phyloP scores from a whole-genome alignment of 805 yeast species.

The Sugiyamaella floridensis region DNA sequence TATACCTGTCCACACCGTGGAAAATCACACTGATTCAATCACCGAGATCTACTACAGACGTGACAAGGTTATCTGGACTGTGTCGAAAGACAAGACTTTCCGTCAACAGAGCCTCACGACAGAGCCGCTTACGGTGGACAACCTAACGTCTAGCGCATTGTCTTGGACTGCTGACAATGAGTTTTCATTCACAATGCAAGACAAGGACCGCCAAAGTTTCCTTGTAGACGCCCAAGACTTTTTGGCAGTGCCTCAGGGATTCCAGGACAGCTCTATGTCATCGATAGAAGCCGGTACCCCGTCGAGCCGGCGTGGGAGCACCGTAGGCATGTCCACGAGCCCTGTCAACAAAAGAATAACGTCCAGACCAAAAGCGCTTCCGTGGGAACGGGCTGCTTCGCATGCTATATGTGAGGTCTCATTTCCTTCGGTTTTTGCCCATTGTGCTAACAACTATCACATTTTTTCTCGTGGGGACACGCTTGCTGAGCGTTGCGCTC shows the following conservation, averaged over 20 bases:
- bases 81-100: conserved; percentile 45
- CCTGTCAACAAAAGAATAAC: not conserved
- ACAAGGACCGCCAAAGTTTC: conserved; percentile 14
- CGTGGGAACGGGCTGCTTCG: not conserved
- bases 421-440: conserved; percentile 13
- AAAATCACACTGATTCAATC: conserved; percentile 42
- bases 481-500: conserved; percentile 47
- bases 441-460: conserved; percentile 18
- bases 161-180: conserved; percentile 55
- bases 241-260: not conserved
- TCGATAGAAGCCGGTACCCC: not conserved
- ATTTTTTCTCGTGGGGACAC: conserved; percentile 39
- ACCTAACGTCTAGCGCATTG: conserved; percentile 44
- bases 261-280: not conserved
- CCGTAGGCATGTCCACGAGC: not conserved
- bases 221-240: not conserved
- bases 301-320: not conserved
- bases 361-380: not conserved
- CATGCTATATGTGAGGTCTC: conserved; percentile 11
- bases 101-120: conserved; percentile 42
- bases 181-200: conserved; percentile 48
- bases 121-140: conserved; percentile 42
- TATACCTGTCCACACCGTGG: conserved; percentile 55
- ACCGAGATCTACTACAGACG: conserved; percentile 54
- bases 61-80: conserved; percentile 41